Percentiles rank a stretch among this genome's conserved stretches.
Evolutionary conservation across 108 stramenopile species (phyloP).

Genomic region (Pseudonitzschia multistriata): DNA sequence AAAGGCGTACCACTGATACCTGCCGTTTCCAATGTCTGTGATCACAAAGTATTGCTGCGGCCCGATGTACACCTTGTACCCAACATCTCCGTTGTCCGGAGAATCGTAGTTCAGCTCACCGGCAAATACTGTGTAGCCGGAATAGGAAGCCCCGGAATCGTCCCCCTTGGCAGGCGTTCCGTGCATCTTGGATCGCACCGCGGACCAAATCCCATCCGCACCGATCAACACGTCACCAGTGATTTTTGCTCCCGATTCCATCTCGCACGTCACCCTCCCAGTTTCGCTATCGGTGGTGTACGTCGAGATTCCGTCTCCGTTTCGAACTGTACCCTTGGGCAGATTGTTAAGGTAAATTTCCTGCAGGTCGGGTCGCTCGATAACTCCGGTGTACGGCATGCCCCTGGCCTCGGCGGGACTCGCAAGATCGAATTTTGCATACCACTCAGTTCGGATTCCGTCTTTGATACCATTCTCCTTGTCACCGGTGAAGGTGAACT

Average conservation of each 20-base stretch:
- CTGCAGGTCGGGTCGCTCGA: conserved; percentile 77
- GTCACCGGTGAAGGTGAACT: conserved; percentile 71
- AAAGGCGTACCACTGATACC: conserved; percentile 82
- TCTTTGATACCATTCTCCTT: conserved; percentile 65
- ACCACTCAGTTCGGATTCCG: conserved; percentile 76
- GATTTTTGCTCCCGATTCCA: conserved; percentile 42
- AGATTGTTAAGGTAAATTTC: conserved; percentile 58
- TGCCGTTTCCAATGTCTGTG: conserved; percentile 74
- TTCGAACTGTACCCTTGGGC: conserved; percentile 40
- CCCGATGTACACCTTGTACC: conserved; percentile 86
- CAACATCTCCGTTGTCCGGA: conserved; percentile 63
- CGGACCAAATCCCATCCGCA: conserved; percentile 79
- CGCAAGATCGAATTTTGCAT: conserved; percentile 71
- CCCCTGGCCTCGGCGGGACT: conserved; percentile 49
- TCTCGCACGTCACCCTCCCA: conserved; percentile 39
- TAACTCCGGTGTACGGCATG: conserved; percentile 79
- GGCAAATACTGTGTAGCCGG: conserved; percentile 77
- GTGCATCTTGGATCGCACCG: conserved; percentile 64
- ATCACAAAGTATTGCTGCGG: conserved; percentile 75
- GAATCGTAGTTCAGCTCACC: conserved; percentile 63
- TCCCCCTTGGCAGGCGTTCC: conserved; percentile 43
- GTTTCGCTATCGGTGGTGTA: conserved; percentile 37
- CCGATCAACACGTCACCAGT: conserved; percentile 70
- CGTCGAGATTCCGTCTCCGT: conserved; percentile 48
- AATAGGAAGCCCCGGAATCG: conserved; percentile 58